Evolutionary conservation across 2,329 filamentous ascomycete genomes (phyloP).

Genomic region (Alternaria metachromatica): DNA sequence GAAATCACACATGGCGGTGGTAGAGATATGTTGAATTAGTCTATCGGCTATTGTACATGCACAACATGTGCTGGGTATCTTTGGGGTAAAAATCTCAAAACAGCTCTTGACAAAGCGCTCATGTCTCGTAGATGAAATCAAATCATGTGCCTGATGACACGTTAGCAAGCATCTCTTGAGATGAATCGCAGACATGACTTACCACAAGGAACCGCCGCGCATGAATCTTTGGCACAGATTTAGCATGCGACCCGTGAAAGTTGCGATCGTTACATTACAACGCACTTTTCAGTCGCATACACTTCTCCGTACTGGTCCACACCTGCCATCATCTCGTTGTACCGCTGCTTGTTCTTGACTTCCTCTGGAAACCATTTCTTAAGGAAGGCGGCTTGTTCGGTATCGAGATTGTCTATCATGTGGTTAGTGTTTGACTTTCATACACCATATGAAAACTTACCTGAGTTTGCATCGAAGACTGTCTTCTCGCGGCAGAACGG

Average conservation of each 20-base stretch:
- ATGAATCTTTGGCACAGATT: slow-evolving; percentile 18
- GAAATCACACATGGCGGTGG: neutral
- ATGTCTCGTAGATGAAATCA: neutral
- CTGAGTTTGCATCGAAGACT: slow-evolving; percentile 72
- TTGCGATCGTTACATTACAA: slow-evolving; percentile 59
- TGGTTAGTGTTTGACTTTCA: no score
- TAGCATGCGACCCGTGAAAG: neutral
- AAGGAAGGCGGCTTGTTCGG: slow-evolving; percentile 70
- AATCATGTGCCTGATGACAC: neutral
- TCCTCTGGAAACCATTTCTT: slow-evolving; percentile 82
- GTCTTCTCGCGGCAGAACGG: slow-evolving; percentile 77
- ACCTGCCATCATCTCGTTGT: slow-evolving; percentile 78
- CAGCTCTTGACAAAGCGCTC: neutral
- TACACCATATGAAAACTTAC: slow-evolving; percentile 46
- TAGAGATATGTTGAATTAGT: neutral
- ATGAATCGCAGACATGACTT: neutral
- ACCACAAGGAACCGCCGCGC: slow-evolving; percentile 24
- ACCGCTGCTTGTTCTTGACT: slow-evolving; percentile 62
- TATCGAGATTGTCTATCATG: slow-evolving; percentile 68
- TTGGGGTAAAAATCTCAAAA: neutral
- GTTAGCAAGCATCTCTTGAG: neutral
- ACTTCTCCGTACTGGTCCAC: slow-evolving; percentile 73
- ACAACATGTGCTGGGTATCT: slow-evolving; percentile 1
- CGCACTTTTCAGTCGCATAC: slow-evolving; percentile 65
- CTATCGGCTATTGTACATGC: neutral